Evolutionary conservation across 176 grass and related monocot species (phyloP).

Genomic region (Zoysia japonica): DNA sequence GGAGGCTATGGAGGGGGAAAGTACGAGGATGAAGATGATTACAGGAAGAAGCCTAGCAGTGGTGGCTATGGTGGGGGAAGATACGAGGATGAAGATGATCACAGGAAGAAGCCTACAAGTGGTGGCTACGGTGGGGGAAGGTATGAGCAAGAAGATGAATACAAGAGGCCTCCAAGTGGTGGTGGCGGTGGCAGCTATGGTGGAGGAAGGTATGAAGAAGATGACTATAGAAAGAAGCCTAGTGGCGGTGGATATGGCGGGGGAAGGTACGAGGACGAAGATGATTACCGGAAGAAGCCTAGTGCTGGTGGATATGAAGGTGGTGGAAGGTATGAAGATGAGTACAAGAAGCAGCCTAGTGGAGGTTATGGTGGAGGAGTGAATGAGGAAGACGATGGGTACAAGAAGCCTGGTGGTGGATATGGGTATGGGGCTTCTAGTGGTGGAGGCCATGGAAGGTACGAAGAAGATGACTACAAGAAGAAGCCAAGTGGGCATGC

Average conservation of each 20-base stretch:
- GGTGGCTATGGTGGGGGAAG: constrained; percentile 30
- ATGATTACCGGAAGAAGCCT: constrained; percentile 46
- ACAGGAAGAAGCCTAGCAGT: neutral
- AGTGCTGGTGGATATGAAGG: constrained; percentile 37
- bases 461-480: constrained; percentile 48
- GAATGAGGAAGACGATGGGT: constrained; percentile 40
- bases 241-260: constrained; percentile 45
- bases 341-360: constrained; percentile 41
- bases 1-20: constrained; percentile 42
- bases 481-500: constrained; percentile 43
- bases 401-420: constrained; percentile 43
- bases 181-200: constrained; percentile 21
- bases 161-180: constrained; percentile 33
- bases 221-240: constrained; percentile 39
- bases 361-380: constrained; percentile 41
- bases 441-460: constrained; percentile 45
- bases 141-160: constrained; percentile 46
- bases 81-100: constrained; percentile 37
- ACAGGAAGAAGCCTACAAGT: constrained; percentile 37
- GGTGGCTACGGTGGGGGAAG: constrained; percentile 35
- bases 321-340: constrained; percentile 44
- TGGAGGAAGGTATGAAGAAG: constrained; percentile 37
- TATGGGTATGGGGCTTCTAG: constrained; percentile 41
- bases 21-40: constrained; percentile 44
- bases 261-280: constrained; percentile 46